These are phyloP conservation scores for Fragilaria crotonensis DNA, from an alignment of 108 stramenopile species.

Conservation along the genomic window DNA sequence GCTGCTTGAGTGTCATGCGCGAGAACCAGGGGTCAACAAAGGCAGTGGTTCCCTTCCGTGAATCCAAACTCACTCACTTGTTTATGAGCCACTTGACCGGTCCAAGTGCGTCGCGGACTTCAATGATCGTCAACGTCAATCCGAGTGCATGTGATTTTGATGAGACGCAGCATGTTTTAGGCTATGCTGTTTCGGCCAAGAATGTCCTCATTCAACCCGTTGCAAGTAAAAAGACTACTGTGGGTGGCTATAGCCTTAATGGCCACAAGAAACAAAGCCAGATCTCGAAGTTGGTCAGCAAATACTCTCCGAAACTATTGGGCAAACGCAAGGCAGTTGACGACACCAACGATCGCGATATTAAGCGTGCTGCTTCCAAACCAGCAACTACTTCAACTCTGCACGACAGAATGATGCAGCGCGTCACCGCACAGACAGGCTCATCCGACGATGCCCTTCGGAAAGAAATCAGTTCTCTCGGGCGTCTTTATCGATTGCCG, in stretches of 20 bases:
- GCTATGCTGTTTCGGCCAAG: conserved; percentile 72
- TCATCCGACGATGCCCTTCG: conserved; percentile 1
- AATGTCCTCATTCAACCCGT: conserved; percentile 26
- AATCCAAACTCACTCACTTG: conserved; percentile 94
- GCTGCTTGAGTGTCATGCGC: conserved; percentile 86
- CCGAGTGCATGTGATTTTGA: conserved; percentile 83
- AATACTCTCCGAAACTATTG: conserved; percentile 26
- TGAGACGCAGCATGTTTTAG: conserved; percentile 89
- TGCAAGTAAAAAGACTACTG: background rate
- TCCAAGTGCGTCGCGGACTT: conserved; percentile 52
- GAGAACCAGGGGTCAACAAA: conserved; percentile 36
- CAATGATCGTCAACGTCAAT: conserved; percentile 93
- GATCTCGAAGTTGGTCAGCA: conserved; percentile 10
- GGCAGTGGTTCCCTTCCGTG: conserved; percentile 88
- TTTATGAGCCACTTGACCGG: conserved; percentile 91
- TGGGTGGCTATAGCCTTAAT: conserved; percentile 15
- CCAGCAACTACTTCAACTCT: too few relatives aligned
- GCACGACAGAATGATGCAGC: too few relatives aligned
- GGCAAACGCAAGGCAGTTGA: conserved; percentile 14
- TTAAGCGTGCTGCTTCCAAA: conserved; percentile 13
- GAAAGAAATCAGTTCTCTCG: conserved; percentile 9
- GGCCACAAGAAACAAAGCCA: conserved; percentile 23
- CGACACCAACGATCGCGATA: conserved; percentile 32
- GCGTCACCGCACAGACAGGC: too few relatives aligned
- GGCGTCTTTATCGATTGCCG: conserved; percentile 11